Evolutionary conservation across 1,139 yeast genomes (phyloP).

Genomic region (Tardiomyces digboiensis): DNA sequence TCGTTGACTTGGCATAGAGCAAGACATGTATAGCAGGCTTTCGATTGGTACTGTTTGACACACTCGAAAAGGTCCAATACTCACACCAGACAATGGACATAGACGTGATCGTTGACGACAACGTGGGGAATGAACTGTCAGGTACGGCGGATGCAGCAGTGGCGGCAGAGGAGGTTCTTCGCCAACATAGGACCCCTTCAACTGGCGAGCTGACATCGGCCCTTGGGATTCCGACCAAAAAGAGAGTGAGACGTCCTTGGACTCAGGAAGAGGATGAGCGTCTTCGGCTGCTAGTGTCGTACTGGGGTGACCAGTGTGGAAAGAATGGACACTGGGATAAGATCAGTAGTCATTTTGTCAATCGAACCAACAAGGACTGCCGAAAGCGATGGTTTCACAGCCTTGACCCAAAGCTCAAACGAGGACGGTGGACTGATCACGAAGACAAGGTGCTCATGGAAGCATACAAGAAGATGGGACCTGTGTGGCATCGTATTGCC

Average conservation of each 20-base stretch:
- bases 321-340: conserved; percentile 60
- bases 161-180: background rate
- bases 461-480: conserved; percentile 61
- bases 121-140: background rate
- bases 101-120: background rate
- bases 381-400: conserved; percentile 86
- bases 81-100: background rate
- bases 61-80: background rate
- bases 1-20: too few species aligned
- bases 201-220: background rate
- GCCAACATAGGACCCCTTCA: background rate
- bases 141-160: background rate
- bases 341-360: conserved; percentile 56
- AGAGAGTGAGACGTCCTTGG: conserved; percentile 50
- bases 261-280: conserved; percentile 65
- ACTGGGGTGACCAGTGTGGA: conserved; percentile 88
- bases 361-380: conserved; percentile 84
- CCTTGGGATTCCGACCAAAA: background rate
- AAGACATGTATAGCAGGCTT: too few species aligned
- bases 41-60: too few species aligned
- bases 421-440: conserved; percentile 84
- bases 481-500: conserved; percentile 84
- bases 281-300: conserved; percentile 58
- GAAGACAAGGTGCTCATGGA: conserved; percentile 62
- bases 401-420: conserved; percentile 67